Evolutionary conservation across 495 filamentous ascomycete species (phyloP), one percentile per base, ranked within the genome.

Genomic region (Aspergillus steynii): DNA sequence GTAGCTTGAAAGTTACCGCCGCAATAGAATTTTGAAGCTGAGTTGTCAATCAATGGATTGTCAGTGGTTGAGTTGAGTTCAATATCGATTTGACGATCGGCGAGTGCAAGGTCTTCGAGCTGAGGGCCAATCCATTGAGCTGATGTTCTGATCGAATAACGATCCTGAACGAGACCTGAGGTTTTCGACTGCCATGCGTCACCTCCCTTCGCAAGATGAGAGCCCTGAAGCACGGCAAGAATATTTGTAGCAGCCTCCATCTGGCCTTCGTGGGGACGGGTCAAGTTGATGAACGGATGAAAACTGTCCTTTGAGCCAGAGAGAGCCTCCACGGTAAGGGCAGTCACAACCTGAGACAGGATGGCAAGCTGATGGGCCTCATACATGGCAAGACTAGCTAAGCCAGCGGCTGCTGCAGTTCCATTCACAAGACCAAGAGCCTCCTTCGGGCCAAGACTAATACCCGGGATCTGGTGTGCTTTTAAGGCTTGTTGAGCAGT

Each of bases 1-100:
- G 70, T 68, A 0, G 87, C 87, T 62, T 89, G 87, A 68, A 90
- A 90, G 66, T 90, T 90, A 46, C 80, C 82, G 20, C 86, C 86
- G 48, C 80, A 78, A 61, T 82, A 79, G 14, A 86, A 74, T 1
- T 56, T 49, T 0, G 61, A 52, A 1, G 50, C 54, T 6, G 55
- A 46, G 2, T 69, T 64, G 58, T 88, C 78, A 45, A 89, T 68
- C 10, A 90, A 70, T 3, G 87, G 87, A 66, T 89, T 89, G 64
- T 89, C 87, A 5, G 80, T 82, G 2, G 84, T 80, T 6, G 86
- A 87, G 62, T 89, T 89, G 56, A 86, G 77, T 61, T 90, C 87
- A 2, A 71, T 73, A 4, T 69, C 62, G 34, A 90, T 65, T 52
- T 90, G 87, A 3, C 74, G 66, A 28, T 83, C 75, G 3, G 86